Base-by-base conservation (phyloP, 31 red algal genomes). In the Bonnemaisonia californica region DNA sequence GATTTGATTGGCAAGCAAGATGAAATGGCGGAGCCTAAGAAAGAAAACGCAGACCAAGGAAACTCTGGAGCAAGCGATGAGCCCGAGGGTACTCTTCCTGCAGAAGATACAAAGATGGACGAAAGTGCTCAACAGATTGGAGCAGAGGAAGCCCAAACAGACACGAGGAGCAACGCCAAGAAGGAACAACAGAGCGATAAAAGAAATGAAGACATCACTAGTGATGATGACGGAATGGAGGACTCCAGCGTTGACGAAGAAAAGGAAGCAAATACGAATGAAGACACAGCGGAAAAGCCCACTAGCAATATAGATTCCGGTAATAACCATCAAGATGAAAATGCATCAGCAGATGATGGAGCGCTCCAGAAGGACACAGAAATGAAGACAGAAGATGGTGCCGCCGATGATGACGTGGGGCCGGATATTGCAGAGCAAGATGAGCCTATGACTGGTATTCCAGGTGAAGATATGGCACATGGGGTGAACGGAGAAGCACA, bases 211-310 rank as follows among this genome's bases (percentile, higher is more conserved):
- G 27, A 84, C 21, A 28, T 73, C 23, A 32, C 57, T 3, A 56
- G 54, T 55, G 37, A 74, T 74, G 66, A 72, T 22, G 73, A 72
- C 22, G 54, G 38, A 51, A 24, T 74, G 33, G 81, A 41, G 41
- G 8, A 58, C 11, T 23, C 24, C 30, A 37, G 40, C 18, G 54
- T 24, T 2, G 23, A 24, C 3, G 54, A 57, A n/a, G 23, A 66
- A 60, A 31, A 62, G 16, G 32, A 80, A 12, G 9, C 45, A 51
- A 51, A 51, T 11, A 11, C 45, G 16, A 16, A 51, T 51, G 45
- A n/a, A n/a, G n/a, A n/a, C n/a, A n/a, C n/a, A n/a, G n/a, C n/a
- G n/a, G n/a, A n/a, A n/a, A n/a, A n/a, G n/a, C n/a, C n/a, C n/a
- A n/a, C n/a, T n/a, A n/a, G n/a, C n/a, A n/a, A n/a, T n/a, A n/a